These are phyloP conservation scores for Cercospora citrullina DNA, from an alignment of 2,329 filamentous ascomycete genomes.

Conservation along the genomic window DNA sequence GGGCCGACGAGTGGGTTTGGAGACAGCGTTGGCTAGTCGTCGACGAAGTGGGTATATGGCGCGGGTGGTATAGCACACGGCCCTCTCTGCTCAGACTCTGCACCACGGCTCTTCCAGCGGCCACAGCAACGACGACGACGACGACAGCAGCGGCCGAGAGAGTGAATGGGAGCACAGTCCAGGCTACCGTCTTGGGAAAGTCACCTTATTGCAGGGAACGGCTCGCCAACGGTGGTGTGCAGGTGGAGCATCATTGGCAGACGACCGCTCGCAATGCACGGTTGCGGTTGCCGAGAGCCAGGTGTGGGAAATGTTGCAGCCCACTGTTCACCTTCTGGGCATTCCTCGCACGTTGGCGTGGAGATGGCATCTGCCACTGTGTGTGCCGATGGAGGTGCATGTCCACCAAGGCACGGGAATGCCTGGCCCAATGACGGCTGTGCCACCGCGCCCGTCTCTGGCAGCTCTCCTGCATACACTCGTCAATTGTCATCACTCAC, in stretches of 20 bases:
- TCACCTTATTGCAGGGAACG: slow-evolving; percentile 25
- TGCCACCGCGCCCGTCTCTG: background rate
- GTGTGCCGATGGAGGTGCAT: background rate
- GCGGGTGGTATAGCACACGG: background rate
- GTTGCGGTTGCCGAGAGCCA: background rate
- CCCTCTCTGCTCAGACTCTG: background rate
- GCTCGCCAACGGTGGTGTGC: slow-evolving; percentile 22
- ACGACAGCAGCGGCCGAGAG: background rate
- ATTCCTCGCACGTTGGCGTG: slow-evolving; percentile 28
- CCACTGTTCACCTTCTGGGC: background rate
- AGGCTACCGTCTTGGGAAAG: slow-evolving; percentile 18
- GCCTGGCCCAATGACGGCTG: background rate
- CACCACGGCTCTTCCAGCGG: background rate
- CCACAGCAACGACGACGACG: background rate
- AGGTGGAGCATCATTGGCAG: slow-evolving; percentile 26
- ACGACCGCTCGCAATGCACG: slow-evolving; percentile 19
- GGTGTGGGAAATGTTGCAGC: background rate
- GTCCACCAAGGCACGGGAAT: slow-evolving; percentile 8
- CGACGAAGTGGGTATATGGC: slow-evolving; percentile 1
- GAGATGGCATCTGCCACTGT: slow-evolving; percentile 15
- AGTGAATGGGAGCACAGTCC: background rate
- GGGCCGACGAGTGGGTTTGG: background rate
- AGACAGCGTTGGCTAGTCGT: background rate
- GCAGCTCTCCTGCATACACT: background rate
- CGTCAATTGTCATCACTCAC: background rate